Percentiles rank a stretch among this genome's conserved stretches.
Evolutionary conservation across 345 rosid genomes (phyloP).

Genomic region (Cardamine resedifolia): DNA sequence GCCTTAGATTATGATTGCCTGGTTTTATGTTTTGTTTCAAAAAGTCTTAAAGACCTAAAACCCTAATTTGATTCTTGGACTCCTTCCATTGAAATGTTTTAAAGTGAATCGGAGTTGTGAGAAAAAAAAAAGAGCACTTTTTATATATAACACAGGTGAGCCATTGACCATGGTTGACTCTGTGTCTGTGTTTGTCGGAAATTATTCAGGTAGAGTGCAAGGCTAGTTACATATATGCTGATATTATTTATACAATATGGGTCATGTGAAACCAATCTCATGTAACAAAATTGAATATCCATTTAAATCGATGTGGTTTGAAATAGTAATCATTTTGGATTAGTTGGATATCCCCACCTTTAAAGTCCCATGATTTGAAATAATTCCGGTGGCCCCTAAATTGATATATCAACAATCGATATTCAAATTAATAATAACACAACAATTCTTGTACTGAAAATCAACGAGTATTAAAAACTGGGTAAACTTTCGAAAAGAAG

Average conservation of each 20-base stretch:
- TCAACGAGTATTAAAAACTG: neutral
- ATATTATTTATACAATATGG: neutral
- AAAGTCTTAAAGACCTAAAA: constrained; percentile 14
- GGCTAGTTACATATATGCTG: neutral
- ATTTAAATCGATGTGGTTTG: neutral
- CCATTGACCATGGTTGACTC: constrained; percentile 10
- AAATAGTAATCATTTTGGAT: neutral
- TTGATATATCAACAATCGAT: neutral
- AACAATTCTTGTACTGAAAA: neutral
- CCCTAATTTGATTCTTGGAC: constrained; percentile 30
- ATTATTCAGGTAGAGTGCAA: neutral
- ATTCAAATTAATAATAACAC: neutral
- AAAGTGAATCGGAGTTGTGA: constrained; percentile 19
- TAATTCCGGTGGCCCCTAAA: constrained; percentile 17
- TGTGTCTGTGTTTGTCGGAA: constrained; percentile 4
- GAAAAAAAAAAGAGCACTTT: neutral
- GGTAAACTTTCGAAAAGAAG: neutral
- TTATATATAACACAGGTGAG: neutral
- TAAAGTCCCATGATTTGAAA: constrained; percentile 13
- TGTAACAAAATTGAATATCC: neutral
- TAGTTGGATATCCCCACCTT: neutral
- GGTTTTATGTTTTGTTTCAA: constrained; percentile 25
- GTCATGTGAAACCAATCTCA: neutral
- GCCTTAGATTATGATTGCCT: constrained; percentile 25
- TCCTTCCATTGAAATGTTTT: constrained; percentile 29